phyloP scores from a whole-genome alignment of 169 alveolate species.

The Plasmodium berghei region DNA sequence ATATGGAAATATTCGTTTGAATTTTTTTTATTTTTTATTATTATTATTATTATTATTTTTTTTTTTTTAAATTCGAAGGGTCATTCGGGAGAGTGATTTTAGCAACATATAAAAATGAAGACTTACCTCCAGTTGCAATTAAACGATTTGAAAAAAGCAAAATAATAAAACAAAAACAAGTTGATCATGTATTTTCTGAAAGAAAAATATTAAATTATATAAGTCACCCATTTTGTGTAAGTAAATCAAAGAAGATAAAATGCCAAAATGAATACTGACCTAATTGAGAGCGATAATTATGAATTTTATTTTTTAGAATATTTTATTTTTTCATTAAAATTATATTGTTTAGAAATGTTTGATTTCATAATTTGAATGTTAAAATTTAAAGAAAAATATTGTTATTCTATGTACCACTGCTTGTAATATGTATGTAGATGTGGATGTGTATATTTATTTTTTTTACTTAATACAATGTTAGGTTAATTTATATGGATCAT shows the following conservation, averaged over 20 bases:
- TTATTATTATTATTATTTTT: no score
- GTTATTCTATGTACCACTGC: background rate
- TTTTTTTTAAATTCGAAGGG: slow-evolving; percentile 79
- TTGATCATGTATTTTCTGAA: slow-evolving; percentile 97
- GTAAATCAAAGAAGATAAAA: slow-evolving; percentile 80
- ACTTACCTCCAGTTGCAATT: slow-evolving; percentile 84
- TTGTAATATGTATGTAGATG: slow-evolving; percentile 6
- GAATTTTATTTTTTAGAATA: no score
- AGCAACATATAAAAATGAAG: slow-evolving; percentile 85
- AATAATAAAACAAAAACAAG: slow-evolving; percentile 89
- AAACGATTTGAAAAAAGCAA: slow-evolving; percentile 88
- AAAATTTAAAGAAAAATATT: no score
- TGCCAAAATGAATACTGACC: background rate
- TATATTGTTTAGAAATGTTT: no score
- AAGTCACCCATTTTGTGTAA: slow-evolving; percentile 96
- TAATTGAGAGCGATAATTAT: no score
- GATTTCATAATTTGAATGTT: no score
- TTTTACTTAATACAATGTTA: background rate
- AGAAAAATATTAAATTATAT: slow-evolving; percentile 92
- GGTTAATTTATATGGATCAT: slow-evolving; percentile 84
- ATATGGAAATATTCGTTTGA: background rate
- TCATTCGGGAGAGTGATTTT: slow-evolving; percentile 96
- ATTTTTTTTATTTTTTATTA: no score
- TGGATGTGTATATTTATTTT: background rate
- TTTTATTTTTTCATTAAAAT: no score